Evolutionary conservation across 352 stramenopile genomes (phyloP).

Genomic region (Phytophthora kernoviae): DNA sequence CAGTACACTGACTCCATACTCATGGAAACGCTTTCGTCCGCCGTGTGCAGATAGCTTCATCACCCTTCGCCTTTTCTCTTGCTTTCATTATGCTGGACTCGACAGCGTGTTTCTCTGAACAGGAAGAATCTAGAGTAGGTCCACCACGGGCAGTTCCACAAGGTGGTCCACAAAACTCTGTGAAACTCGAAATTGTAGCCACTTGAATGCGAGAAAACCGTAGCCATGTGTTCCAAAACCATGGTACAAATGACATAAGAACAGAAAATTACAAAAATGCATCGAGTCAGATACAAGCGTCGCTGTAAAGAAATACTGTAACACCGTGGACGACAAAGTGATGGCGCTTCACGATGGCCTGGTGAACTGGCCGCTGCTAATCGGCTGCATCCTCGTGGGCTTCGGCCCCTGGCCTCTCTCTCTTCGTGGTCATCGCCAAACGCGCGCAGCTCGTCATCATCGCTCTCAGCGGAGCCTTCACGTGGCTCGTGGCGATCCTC

Average conservation of each 20-base stretch:
- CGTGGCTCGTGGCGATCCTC: constrained; percentile 83
- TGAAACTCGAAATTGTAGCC: neutral
- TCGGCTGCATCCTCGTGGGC: constrained; percentile 80
- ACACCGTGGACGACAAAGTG: too few relatives aligned
- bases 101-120: neutral
- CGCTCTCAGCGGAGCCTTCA: constrained; percentile 78
- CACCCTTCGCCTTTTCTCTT: constrained; percentile 6
- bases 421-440: constrained; percentile 81
- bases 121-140: too few relatives aligned
- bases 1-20: constrained; percentile 26
- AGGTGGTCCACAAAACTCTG: neutral
- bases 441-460: constrained; percentile 87
- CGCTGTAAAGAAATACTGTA: too few relatives aligned
- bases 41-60: constrained; percentile 2
- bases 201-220: too few relatives aligned
- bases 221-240: too few relatives aligned
- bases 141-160: neutral
- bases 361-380: constrained; percentile 88
- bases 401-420: constrained; percentile 74
- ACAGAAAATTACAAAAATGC: too few relatives aligned
- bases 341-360: constrained; percentile 74
- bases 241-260: too few relatives aligned
- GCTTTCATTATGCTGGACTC: constrained; percentile 19
- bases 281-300: too few relatives aligned
- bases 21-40: constrained; percentile 7